Evolutionary conservation across 306 rosid genomes (phyloP), one percentile per base, ranked within the genome.

Genomic region (Quercus aquifolioides): DNA sequence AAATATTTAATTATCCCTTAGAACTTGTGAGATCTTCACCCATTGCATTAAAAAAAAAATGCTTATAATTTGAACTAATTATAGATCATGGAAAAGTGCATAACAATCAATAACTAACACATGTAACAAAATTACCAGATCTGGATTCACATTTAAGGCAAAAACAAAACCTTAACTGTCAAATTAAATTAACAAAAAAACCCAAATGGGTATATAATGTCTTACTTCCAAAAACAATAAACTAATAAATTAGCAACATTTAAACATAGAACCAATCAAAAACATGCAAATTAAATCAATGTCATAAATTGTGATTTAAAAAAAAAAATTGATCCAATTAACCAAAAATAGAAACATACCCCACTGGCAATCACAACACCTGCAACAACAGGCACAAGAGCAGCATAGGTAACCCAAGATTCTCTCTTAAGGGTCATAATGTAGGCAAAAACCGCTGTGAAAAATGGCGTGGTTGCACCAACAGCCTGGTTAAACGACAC

Each of bases 341-440:
- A 60, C 3, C 46, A 41, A 8, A 76, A 78, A 75, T 71, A 38
- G 12, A 20, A 14, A 63, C 94, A 77, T 91, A 95, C 99, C 94
- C 99, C 99, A 58, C 99, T 95, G 23, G 99, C 99, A 89, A 95
- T 93, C 79, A 93, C 98, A 78, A 95, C 99, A 17, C 99, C 99
- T 62, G 99, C 31, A 78, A 95, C 99, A 83, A 95, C 99, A 62
- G 99, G 99, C 10, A 95, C 92, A 74, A 95, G 98, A 33, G 99
- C 99, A 84, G 81, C 98, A 74, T 95, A 95, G 13, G 97, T 93
- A 30, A 93, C 81, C 98, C 99, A 95, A 67, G 98, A 94, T 75
- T 95, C 99, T 75, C 98, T 82, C 94, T 95, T 95, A 71, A 95
- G 78, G 18, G 99, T 91, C 9, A 82, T 94, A 79, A 95, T 11